Evolutionary conservation across 139 green algal genomes (phyloP).

Genomic region (Chlamydomonas sp.): DNA sequence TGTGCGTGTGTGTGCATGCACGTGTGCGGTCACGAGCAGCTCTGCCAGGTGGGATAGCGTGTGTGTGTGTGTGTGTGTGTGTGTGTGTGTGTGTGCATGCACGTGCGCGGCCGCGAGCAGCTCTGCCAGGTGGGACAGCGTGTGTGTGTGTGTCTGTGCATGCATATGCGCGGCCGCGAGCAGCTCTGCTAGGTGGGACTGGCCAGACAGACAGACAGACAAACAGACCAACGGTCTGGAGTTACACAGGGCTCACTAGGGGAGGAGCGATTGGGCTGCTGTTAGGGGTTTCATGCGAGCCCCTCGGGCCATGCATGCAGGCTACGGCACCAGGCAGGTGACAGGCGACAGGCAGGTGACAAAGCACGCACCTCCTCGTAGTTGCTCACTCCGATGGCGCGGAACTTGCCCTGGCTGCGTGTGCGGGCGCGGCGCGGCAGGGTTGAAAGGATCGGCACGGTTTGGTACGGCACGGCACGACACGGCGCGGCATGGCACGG

Average conservation of each 20-base stretch:
- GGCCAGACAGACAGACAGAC: too few species aligned
- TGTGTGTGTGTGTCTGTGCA: slow-evolving; percentile 8
- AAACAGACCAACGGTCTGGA: too few species aligned
- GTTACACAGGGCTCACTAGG: too few species aligned
- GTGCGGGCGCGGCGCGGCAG: background rate
- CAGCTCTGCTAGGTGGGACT: slow-evolving; percentile 1
- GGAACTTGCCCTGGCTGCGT: slow-evolving; percentile 25
- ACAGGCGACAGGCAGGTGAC: slow-evolving; percentile 3
- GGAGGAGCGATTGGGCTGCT: too few species aligned
- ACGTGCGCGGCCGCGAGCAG: background rate
- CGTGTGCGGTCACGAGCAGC: background rate
- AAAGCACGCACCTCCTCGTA: slow-evolving; percentile 23
- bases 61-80: slow-evolving; percentile 10
- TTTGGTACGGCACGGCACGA: too few species aligned
- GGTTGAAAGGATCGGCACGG: background rate
- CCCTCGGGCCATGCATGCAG: too few species aligned
- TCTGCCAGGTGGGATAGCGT: background rate
- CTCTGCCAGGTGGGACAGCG: background rate
- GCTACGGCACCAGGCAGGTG: too few species aligned
- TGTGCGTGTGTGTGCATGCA: slow-evolving; percentile 2
- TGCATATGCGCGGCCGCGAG: background rate
- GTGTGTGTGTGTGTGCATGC: slow-evolving; percentile 4
- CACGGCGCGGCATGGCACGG: too few species aligned
- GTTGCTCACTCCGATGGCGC: slow-evolving; percentile 67
- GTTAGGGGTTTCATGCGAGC: too few species aligned